Percentiles rank a stretch among this genome's conserved stretches.
These are phyloP conservation scores for Camellia oleifera DNA, from an alignment of 179 eudicot species.

Conservation along the genomic window DNA sequence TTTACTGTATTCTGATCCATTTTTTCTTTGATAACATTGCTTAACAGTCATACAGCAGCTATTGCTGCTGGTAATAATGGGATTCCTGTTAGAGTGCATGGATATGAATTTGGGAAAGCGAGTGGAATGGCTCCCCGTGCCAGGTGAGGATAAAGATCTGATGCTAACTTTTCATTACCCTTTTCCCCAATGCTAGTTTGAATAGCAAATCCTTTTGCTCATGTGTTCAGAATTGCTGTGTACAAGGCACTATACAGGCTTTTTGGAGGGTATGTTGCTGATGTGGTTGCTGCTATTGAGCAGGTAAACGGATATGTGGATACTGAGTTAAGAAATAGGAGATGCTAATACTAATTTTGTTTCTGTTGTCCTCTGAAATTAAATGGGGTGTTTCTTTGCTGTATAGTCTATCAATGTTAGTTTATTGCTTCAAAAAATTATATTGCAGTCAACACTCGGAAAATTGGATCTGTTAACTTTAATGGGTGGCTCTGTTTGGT, in stretches of 20 bases:
- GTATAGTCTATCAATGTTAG: background rate
- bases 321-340: background rate
- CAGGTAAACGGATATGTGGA: constrained; percentile 40
- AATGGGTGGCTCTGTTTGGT: background rate
- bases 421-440: constrained; percentile 11
- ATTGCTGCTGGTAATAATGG: constrained; percentile 98
- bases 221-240: constrained; percentile 70
- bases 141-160: constrained; percentile 35
- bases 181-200: background rate
- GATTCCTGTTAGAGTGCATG: constrained; percentile 78
- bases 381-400: background rate
- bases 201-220: constrained; percentile 8
- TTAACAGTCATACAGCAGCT: constrained; percentile 84
- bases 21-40: background rate
- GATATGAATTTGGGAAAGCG: constrained; percentile 85
- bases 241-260: constrained; percentile 91
- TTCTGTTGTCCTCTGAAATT: background rate
- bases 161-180: background rate
- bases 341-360: background rate
- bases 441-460: background rate
- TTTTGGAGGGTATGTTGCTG: constrained; percentile 93
- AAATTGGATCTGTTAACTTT: constrained; percentile 1
- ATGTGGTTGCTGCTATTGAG: constrained; percentile 90
- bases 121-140: constrained; percentile 99
- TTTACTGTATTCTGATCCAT: background rate